Base-by-base conservation (phyloP, 441 rosid species). In the Theobroma grandiflorum region DNA sequence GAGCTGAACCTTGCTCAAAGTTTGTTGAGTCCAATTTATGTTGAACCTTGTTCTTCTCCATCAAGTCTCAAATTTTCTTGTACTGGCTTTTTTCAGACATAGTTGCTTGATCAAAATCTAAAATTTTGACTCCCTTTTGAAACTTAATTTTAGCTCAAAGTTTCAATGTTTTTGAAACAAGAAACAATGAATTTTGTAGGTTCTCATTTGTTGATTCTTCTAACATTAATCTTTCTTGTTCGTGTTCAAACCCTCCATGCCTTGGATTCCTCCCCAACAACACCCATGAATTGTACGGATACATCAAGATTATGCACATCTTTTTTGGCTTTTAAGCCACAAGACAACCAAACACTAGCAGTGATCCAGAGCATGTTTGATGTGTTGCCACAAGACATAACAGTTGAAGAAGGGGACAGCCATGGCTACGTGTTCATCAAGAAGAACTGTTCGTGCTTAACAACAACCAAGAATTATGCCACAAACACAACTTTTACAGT, bases 341-440 rank as follows among this genome's bases (percentile, higher is more conserved):
- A 81, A 63, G 75, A 78, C 57, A 92, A 92, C 82, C 93, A 86
- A 84, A 89, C 94, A 8, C 82, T 92, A 59, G 42, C 85, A 4
- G 84, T 96, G 85, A 91, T 96, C 85, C 95, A 87, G 75, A 93
- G 98, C 92, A 96, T 96, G 99, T 96, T 96, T 78, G 99, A 97
- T 82, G 95, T 86, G n/a, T 73, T 90, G 62, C 89, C 97, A 4
- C 81, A 83, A 42, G 98, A 95, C 75, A 82, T 95, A 64, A 95
- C 93, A 10, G 78, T 86, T 0, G 97, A 95, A 57, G 97, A 91
- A 58, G 83, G 83, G 79, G 72, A 72, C 75, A 81, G 78, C 76
- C 87, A 80, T 57, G 90, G 85, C 72, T 95, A 92, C 84, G 40
- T 92, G 52, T 97, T 91, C 82, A 61, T 97, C 2, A 93, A 67